Evolutionary conservation across 2,329 filamentous ascomycete genomes (phyloP), one percentile per base, ranked within the genome.

Genomic region (Penicillium sp.): DNA sequence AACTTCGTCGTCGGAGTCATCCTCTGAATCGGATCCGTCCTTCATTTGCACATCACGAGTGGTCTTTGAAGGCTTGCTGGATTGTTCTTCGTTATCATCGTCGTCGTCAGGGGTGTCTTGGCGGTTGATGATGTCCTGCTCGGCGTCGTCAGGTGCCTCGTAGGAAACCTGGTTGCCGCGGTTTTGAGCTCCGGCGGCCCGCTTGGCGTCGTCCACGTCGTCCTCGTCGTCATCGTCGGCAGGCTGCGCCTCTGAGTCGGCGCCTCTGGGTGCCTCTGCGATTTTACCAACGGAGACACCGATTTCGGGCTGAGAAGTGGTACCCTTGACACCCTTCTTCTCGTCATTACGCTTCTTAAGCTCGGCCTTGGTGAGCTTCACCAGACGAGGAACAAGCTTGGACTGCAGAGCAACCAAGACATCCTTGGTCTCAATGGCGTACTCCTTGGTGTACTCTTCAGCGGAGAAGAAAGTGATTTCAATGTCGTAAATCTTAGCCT

Each of bases 71-170:
- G 59, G 54, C 42, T 60, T 53, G 10, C 59, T 60, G 31, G 49
- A 79, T 64, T 82, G 81, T 55, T 80, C 80, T 61, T 82, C 81
- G 34, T 77, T 73, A 18, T 79, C 75, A 13, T 73, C 72, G 47
- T 84, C 81, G 46, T 84, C 81, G 18, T 85, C 84, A 21, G 78
- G 74, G 2, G 80, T 79, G 66, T 88, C 82, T 53, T 83, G 81
- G 48, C 79, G 78, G 64, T 88, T 86, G 50, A 95, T 85, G 34
- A 83, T 86, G 61, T 90, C 85, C 66, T 95, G 84, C 67, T 97
- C 94, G 4, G 93, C 93, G 5, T 96, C 92, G 68, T 97, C 94
- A 44, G 96, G 95, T 32, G 88, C 90, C 38, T 91, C 93, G 63
- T 97, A 97, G 13, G 91, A 94, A 2, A 93, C 87, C 29, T 88